Percentiles rank a stretch among this genome's conserved stretches.
These are phyloP conservation scores for Botrytis fabae DNA, from an alignment of 2,329 filamentous ascomycete species.

Conservation along the genomic window DNA sequence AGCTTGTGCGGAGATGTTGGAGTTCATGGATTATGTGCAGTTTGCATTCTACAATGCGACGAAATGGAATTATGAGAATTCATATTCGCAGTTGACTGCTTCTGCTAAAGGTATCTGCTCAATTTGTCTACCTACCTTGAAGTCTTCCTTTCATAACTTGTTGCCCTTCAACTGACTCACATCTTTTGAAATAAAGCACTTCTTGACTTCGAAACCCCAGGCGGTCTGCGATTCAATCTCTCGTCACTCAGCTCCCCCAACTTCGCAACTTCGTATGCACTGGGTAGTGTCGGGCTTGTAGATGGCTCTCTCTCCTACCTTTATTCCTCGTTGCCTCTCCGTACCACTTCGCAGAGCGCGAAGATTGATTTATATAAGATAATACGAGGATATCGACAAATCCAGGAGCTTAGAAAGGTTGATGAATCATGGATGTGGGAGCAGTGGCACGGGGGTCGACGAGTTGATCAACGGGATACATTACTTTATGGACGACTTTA, in stretches of 20 bases:
- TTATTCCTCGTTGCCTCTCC: slow-evolving; percentile 82
- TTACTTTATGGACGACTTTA: slow-evolving; percentile 78
- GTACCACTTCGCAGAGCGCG: slow-evolving; percentile 67
- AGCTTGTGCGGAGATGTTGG: slow-evolving; percentile 64
- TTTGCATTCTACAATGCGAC: slow-evolving; percentile 84
- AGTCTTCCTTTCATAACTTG: slow-evolving; percentile 18
- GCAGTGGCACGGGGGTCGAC: slow-evolving; percentile 51
- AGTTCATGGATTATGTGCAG: slow-evolving; percentile 97
- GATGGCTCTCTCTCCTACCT: slow-evolving; percentile 97
- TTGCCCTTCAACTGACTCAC: slow-evolving; percentile 29
- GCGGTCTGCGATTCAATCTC: slow-evolving; percentile 79
- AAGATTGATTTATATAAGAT: slow-evolving; percentile 74
- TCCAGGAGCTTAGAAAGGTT: slow-evolving; percentile 62
- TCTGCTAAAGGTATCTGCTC: slow-evolving; percentile 68
- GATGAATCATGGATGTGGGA: slow-evolving; percentile 54
- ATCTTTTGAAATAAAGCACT: slow-evolving; percentile 56
- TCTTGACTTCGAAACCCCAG: slow-evolving; percentile 83
- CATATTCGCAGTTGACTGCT: slow-evolving; percentile 81
- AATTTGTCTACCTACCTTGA: slow-evolving; percentile 27
- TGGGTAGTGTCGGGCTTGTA: slow-evolving; percentile 85
- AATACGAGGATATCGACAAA: slow-evolving; percentile 78
- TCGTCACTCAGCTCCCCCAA: slow-evolving; percentile 90
- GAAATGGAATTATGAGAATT: slow-evolving; percentile 89
- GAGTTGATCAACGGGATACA: slow-evolving; percentile 54
- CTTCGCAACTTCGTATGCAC: slow-evolving; percentile 90